These are phyloP conservation scores for Cordyceps pruinosa DNA, from an alignment of 2,329 filamentous ascomycete species.

Conservation along the genomic window DNA sequence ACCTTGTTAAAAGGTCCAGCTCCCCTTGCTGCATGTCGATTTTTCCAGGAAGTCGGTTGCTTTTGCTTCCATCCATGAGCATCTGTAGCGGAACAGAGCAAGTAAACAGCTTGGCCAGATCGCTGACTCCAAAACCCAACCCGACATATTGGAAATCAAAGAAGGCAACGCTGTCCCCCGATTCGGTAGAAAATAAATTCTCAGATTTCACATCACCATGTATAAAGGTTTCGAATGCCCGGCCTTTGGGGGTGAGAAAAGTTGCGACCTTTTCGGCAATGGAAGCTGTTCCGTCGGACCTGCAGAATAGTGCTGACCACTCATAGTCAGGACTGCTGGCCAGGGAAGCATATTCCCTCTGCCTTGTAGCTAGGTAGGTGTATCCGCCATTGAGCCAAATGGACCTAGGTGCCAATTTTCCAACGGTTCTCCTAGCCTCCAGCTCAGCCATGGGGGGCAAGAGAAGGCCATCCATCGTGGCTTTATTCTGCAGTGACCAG, in stretches of 20 bases:
- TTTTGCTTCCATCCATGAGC: conserved; percentile 34
- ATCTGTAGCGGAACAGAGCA: conserved; percentile 54
- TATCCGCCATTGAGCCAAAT: conserved; percentile 63
- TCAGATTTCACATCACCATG: conserved; percentile 66
- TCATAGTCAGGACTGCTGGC: conserved; percentile 40
- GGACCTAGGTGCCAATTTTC: conserved; percentile 18
- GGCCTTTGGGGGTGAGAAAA: conserved; percentile 40
- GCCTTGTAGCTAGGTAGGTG: conserved; percentile 59
- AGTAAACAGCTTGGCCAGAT: conserved; percentile 60
- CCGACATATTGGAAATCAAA: conserved; percentile 67
- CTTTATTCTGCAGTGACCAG: conserved; percentile 30
- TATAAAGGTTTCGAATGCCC: conserved; percentile 48
- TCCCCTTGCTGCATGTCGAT: conserved; percentile 48
- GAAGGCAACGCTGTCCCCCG: conserved; percentile 49
- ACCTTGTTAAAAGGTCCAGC: conserved; percentile 41
- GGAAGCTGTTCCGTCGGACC: conserved; percentile 22
- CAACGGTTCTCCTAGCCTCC: conserved; percentile 20
- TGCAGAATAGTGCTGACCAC: conserved; percentile 47
- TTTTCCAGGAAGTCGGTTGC: conserved; percentile 24
- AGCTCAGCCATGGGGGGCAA: conserved; percentile 51
- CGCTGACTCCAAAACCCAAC: conserved; percentile 56
- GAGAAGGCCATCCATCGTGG: conserved; percentile 31
- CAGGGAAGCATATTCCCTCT: conserved; percentile 47
- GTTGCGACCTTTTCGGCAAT: conserved; percentile 47
- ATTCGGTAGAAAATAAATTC: conserved; percentile 52